Base-by-base conservation (phyloP, 2,329 filamentous ascomycete genomes). In the Microcyclospora pomicola region DNA sequence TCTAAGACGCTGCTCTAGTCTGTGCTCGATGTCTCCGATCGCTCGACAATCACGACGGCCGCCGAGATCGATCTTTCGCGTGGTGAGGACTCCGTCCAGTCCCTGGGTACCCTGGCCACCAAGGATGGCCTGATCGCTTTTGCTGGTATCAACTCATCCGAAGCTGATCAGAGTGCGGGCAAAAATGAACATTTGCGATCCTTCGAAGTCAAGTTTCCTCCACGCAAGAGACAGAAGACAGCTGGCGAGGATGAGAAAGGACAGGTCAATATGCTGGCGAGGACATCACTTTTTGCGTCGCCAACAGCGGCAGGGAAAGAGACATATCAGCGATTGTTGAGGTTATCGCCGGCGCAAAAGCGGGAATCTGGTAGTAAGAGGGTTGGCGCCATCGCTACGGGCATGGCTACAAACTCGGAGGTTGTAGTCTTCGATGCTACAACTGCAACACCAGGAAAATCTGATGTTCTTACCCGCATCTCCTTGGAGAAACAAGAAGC, bases 71-170 rank as follows among this genome's bases (percentile, higher is more conserved):
- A 85, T 42, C 75, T 94, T 35, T 82, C 82, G 44, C 72, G 76
- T 49, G 76, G 87, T 54, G 87, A 95, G 64, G 88, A 96, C 61
- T 92, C 82, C 40, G 83, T 93, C 41, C 85, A 81, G 47, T 87
- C 82, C 38, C 69, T 95, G 35, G 84, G 77, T 31, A 74, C 80
- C 37, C 77, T 84, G 7, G 47, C 71, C 64, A 54, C 71, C 53
- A 60, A 72, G 65, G 60, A 77, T 69, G 50, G 67, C 56, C 36
- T 72, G 54, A 56, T 68, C 53, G 47, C 70, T 49, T 55, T 82
- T 47, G 83, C 86, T 16, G 86, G 86, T 38, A 79, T 94, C 63
- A 95, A 94, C 59, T 86, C 84, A 42, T 81, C 79, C 41, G 69
- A 76, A 34, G 71, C 70, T 5, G 78, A 85, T 41, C 71, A 87